Conservation (phyloP, 140 eudicot species). For the Senecio squalidus region DNA sequence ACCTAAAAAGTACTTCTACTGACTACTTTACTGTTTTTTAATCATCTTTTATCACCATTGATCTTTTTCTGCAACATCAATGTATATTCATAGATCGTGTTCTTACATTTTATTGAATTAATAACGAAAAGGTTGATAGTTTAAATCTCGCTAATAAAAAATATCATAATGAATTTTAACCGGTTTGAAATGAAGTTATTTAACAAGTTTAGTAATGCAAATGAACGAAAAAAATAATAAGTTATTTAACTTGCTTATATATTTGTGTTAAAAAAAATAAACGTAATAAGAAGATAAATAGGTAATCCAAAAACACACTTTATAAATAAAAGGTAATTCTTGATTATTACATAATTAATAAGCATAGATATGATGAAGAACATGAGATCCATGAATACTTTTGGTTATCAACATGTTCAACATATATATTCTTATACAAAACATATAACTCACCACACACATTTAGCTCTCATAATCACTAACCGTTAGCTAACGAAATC, state of each 20-base stretch:
- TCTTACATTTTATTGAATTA: not conserved
- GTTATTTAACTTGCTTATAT: too few species aligned
- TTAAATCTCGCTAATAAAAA: too few species aligned
- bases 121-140: too few species aligned
- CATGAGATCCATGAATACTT: constrained; percentile 19
- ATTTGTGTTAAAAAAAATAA: too few species aligned
- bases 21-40: constrained; percentile 11
- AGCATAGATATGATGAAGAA: constrained; percentile 16
- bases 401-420: constrained; percentile 27
- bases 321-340: constrained; percentile 1
- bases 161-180: too few species aligned
- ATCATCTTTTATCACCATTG: constrained; percentile 14
- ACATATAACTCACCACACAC: constrained; percentile 17
- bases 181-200: too few species aligned
- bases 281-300: too few species aligned
- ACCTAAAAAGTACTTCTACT: constrained; percentile 1
- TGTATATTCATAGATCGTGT: not conserved
- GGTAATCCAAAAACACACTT: too few species aligned
- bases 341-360: constrained; percentile 11
- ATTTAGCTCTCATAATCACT: constrained; percentile 9
- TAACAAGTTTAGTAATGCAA: too few species aligned
- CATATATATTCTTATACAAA: constrained; percentile 20
- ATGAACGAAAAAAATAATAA: too few species aligned
- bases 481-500: constrained; percentile 8
- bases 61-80: constrained; percentile 11